Evolutionary conservation across 139 green algal species (phyloP), one percentile per base, ranked within the genome.

Genomic region (Desmodesmus armatus): DNA sequence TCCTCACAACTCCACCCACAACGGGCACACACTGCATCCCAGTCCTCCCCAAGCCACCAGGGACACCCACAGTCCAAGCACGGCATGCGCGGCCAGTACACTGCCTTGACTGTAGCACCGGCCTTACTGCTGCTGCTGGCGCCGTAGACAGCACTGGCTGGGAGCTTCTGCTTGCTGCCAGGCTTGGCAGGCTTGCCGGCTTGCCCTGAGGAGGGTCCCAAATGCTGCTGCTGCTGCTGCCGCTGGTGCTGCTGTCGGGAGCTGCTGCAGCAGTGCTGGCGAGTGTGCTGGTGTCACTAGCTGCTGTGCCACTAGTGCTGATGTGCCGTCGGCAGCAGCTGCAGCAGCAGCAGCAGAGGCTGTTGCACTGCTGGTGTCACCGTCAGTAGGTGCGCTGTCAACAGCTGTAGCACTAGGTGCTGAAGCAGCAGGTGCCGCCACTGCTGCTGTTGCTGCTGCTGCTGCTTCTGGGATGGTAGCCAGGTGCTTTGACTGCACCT

Each of bases 21-120:
- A 58, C 92, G 84, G 13, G 88, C 62, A 83, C 95, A 98, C 31
- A 65, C 67, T 1, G 92, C 94, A 79, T 96, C 89, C 95, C 95
- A 98, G 72, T 96, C 94, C 53, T 97, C 95, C 4, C 91, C 93
- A 17, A 91, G 83, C 94, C 94, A 98, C 95, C 95, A 98, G 15
- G 94, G 93, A 80, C 93, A 96, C 13, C 95, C 95, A 76, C 95
- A 98, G 31, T 80, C 82, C 85, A 96, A 84, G 83, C 89, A 94
- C 6, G 91, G 91, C 91, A 94, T 94, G 19, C 91, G 87, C 0
- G 93, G 93, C 92, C 92, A 94, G 9, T 87, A 91, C 80, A 85
- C 75, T 53, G 62, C 78, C n/a, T 37, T 21, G 5, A 82, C 76
- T 27, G 55, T 71, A 25, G 74, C 33, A 41, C 3, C 43, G 31